Conservation (phyloP, 2,329 filamentous ascomycete species). For the Coniochaeta pulveracea region DNA sequence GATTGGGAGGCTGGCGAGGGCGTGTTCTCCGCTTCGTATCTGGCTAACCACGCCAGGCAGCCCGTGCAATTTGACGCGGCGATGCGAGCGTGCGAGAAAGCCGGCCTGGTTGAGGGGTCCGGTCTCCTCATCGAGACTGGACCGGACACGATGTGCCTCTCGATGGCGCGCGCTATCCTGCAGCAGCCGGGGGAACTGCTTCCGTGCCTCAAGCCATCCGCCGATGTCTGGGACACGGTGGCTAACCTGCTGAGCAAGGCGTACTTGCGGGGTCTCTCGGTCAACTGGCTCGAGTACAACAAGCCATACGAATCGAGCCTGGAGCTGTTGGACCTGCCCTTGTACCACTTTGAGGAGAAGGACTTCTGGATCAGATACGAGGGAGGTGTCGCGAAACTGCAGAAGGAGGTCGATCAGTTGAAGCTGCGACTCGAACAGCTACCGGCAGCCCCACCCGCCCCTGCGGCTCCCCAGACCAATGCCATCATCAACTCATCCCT, state of each 20-base stretch:
- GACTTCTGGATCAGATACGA: constrained; percentile 26
- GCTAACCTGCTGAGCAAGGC: not conserved
- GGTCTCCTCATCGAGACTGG: not conserved
- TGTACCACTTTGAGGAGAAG: constrained; percentile 26
- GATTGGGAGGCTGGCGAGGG: constrained; percentile 20
- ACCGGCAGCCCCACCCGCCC: not conserved
- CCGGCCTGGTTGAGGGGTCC: not conserved
- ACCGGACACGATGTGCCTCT: not conserved
- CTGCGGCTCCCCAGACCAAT: not conserved
- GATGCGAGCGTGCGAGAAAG: not conserved
- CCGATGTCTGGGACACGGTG: not conserved
- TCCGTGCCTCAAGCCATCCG: not conserved
- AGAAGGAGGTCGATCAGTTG: constrained; percentile 37
- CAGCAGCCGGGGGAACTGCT: not conserved
- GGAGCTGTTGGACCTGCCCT: constrained; percentile 21
- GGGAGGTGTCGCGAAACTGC: constrained; percentile 39
- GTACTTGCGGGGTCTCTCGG: not conserved
- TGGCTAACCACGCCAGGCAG: constrained; percentile 28
- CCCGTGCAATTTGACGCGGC: constrained; percentile 23
- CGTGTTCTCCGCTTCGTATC: constrained; percentile 22
- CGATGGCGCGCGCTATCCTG: not conserved
- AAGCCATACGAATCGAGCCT: constrained; percentile 9
- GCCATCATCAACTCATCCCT: not conserved
- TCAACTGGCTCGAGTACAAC: constrained; percentile 2
- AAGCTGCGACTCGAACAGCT: constrained; percentile 19